Evolutionary conservation across 139 green algal species (phyloP), one percentile per base, ranked within the genome.

Genomic region (Chlorella vulgaris): DNA sequence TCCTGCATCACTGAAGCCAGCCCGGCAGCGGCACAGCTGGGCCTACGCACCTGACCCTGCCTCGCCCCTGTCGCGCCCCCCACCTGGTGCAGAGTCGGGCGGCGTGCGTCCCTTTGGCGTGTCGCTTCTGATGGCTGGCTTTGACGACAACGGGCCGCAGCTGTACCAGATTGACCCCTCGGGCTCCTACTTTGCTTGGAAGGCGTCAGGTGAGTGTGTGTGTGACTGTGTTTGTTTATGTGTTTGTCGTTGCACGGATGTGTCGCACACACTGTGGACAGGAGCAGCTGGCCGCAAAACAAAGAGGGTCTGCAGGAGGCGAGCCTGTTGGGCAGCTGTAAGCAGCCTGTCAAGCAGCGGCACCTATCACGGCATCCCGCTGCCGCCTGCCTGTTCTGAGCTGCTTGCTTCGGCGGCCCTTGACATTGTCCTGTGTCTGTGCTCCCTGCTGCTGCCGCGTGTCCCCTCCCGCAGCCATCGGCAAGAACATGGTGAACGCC

Each of bases 111-210:
- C 97, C 0, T 99, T 99, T 90, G 97, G 97, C 40, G 97, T 99
- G 68, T 99, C 95, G 7, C 85, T 99, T 55, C 86, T 99, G 63
- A 90, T 99, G 83, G 97, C 97, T 15, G 97, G 97, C 4, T 96
- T 92, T 60, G 97, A 99, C 82, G 93, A 96, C 33, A 91, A 97
- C 69, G 95, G 96, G 43, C 97, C 97, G 33, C 97, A 99, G 90
- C 91, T 99, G 67, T 99, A 99, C 87, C 97, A 99, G 90, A 93
- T 98, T 29, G 96, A 99, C 82, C 96, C 96, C 24, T 97, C 91
- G 2, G 96, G 96, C 50, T 96, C 96, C 21, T 99, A 98, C 88
- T 99, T 99, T 91, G 96, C 96, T 0, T 99, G 96, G 88, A 98
- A 98, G 88, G 96, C 96, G 3, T 95, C 86, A 15, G 73, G 73